Percentiles rank a stretch among this genome's conserved stretches.
Evolutionary conservation across 768 basidiomycete species (phyloP).

Genomic region (Termitomyces sp.): DNA sequence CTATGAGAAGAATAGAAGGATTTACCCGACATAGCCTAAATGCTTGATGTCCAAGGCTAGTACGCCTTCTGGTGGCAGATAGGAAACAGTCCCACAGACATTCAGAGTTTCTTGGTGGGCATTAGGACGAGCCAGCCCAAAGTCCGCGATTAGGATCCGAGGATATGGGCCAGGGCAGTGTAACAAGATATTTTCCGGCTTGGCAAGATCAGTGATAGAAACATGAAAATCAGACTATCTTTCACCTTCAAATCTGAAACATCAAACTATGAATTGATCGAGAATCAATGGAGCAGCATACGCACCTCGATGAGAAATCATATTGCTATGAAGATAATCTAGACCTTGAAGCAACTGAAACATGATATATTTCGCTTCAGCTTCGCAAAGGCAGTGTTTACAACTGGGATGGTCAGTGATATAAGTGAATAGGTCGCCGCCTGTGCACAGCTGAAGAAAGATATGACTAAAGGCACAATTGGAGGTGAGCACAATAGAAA

Average conservation of each 20-base stretch:
- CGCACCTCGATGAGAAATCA: slow-evolving; percentile 78
- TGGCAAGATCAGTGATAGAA: not conserved
- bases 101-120: slow-evolving; percentile 82
- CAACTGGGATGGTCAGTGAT: slow-evolving; percentile 59
- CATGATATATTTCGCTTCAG: slow-evolving; percentile 83
- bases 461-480: slow-evolving; percentile 53
- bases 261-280: not conserved
- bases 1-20: not conserved
- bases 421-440: slow-evolving; percentile 87
- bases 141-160: slow-evolving; percentile 82
- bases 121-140: slow-evolving; percentile 78
- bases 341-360: slow-evolving; percentile 75
- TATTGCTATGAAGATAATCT: slow-evolving; percentile 65
- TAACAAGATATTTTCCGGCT: slow-evolving; percentile 86
- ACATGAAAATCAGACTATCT: not conserved
- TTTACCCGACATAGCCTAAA: slow-evolving; percentile 60
- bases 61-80: slow-evolving; percentile 83
- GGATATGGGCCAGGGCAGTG: slow-evolving; percentile 82
- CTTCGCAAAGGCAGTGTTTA: slow-evolving; percentile 60
- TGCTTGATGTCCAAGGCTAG: slow-evolving; percentile 74
- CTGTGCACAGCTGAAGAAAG: slow-evolving; percentile 82
- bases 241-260: slow-evolving; percentile 23
- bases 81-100: slow-evolving; percentile 85
- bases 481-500: not conserved
- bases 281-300: not conserved